A percentile compares a stretch with the other conserved stretches of the same genome.
These are phyloP conservation scores for Iris macrosiphon DNA, from an alignment of 106 monocot genomes.

Conservation along the genomic window DNA sequence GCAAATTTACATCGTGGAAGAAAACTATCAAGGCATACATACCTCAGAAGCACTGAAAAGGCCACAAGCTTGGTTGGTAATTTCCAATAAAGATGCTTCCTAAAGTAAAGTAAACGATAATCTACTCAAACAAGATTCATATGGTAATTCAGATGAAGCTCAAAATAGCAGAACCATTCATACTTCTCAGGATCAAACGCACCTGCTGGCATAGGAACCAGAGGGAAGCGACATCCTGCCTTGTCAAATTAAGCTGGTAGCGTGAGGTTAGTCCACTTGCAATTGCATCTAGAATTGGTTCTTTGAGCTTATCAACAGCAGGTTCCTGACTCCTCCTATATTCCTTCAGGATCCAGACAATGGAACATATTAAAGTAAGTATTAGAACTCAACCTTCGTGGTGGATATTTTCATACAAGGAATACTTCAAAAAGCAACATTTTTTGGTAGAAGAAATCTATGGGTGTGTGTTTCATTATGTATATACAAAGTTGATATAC, in stretches of 20 bases:
- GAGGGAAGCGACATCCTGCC: slow-evolving; percentile 67
- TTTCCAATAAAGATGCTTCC: slow-evolving; percentile 93
- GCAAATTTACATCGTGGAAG: background rate
- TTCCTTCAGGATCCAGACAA: slow-evolving; percentile 32
- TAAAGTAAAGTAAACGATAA: slow-evolving; percentile 16
- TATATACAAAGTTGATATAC: background rate
- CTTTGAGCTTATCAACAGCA: slow-evolving; percentile 78
- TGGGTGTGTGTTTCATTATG: background rate
- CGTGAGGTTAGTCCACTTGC: slow-evolving; percentile 34
- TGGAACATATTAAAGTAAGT: background rate
- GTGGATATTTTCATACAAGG: no score
- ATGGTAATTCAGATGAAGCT: background rate
- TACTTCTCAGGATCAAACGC: background rate
- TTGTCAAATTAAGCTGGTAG: slow-evolving; percentile 68
- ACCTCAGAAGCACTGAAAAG: slow-evolving; percentile 88
- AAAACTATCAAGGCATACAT: background rate
- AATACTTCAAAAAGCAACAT: no score
- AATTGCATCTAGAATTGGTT: slow-evolving; percentile 73
- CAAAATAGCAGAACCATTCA: background rate
- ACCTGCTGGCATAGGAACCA: slow-evolving; percentile 99
- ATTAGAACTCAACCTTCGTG: no score
- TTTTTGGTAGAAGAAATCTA: background rate
- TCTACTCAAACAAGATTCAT: background rate
- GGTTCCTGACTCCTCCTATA: slow-evolving; percentile 78
- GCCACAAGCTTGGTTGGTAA: slow-evolving; percentile 85